phyloP scores from a whole-genome alignment of 2,329 filamentous ascomycete species.

The Fonsecaea multimorphosa region DNA sequence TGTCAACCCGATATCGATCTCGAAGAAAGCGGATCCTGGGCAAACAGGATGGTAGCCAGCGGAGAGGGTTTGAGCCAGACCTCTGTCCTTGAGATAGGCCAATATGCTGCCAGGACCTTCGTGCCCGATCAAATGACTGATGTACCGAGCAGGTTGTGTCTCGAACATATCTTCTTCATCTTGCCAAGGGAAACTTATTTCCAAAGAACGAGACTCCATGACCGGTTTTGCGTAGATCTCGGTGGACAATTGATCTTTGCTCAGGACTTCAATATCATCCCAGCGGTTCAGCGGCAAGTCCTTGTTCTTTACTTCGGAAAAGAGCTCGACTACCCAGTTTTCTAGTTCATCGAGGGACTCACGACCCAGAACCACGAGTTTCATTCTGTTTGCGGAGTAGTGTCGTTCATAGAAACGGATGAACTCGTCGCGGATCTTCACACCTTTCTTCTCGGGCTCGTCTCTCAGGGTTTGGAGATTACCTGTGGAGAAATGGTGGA shows the following conservation, averaged over 20 bases:
- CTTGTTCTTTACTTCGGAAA: slow-evolving; percentile 82
- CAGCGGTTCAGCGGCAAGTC: slow-evolving; percentile 71
- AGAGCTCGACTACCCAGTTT: slow-evolving; percentile 82
- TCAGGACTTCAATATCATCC: slow-evolving; percentile 65
- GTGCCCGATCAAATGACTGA: slow-evolving; percentile 88
- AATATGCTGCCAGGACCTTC: slow-evolving; percentile 92
- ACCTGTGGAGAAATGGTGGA: slow-evolving; percentile 89
- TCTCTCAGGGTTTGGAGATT: slow-evolving; percentile 86
- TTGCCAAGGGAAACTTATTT: slow-evolving; percentile 81
- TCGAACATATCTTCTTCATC: slow-evolving; percentile 82
- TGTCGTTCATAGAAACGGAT: slow-evolving; percentile 89
- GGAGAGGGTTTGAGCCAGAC: slow-evolving; percentile 83
- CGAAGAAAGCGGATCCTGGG: slow-evolving; percentile 80
- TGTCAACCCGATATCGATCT: slow-evolving; percentile 78
- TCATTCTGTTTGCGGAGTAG: slow-evolving; percentile 94
- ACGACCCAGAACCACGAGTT: slow-evolving; percentile 82
- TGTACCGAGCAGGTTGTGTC: slow-evolving; percentile 81
- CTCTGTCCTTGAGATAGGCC: slow-evolving; percentile 85
- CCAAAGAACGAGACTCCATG: slow-evolving; percentile 81
- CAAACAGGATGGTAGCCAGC: slow-evolving; percentile 78
- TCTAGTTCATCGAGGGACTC: slow-evolving; percentile 83
- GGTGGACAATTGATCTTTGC: slow-evolving; percentile 65
- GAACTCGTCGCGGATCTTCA: slow-evolving; percentile 88
- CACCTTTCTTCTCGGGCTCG: slow-evolving; percentile 74
- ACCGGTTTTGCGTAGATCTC: slow-evolving; percentile 90